Conservation (phyloP, 78 protist genomes). For the Dictyostelium capitatum region DNA sequence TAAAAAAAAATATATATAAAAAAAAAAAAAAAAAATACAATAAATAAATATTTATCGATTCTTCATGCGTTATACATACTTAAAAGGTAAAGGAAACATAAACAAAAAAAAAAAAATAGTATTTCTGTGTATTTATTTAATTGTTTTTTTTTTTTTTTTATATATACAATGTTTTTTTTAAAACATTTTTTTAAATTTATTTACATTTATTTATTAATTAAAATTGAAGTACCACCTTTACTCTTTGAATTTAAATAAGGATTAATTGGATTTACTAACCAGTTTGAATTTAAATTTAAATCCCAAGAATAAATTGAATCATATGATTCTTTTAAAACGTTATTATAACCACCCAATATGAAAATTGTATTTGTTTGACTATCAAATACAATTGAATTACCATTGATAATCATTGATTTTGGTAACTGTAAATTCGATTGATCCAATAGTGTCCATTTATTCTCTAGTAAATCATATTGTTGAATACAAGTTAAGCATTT, state of each 20-base stretch:
- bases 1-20: too few species aligned
- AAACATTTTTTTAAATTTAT: too few species aligned
- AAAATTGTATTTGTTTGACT: neutral
- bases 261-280: neutral
- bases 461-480: slow-evolving; percentile 14
- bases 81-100: too few species aligned
- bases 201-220: slow-evolving; percentile 48
- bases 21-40: too few species aligned
- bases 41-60: too few species aligned
- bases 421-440: slow-evolving; percentile 5
- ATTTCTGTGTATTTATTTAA: too few species aligned
- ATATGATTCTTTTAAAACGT: slow-evolving; percentile 29
- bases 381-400: slow-evolving; percentile 50
- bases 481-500: slow-evolving; percentile 22
- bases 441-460: slow-evolving; percentile 25
- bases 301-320: neutral
- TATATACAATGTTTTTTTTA: too few species aligned
- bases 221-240: slow-evolving; percentile 57
- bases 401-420: slow-evolving; percentile 18
- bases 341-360: slow-evolving; percentile 56
- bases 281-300: neutral
- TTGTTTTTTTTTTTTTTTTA: too few species aligned
- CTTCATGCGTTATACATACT: too few species aligned
- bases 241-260: slow-evolving; percentile 13
- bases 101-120: too few species aligned